Evolutionary conservation across 768 basidiomycete species (phyloP), one percentile per base, ranked within the genome.

Genomic region (Calocybe gangraenosa): DNA sequence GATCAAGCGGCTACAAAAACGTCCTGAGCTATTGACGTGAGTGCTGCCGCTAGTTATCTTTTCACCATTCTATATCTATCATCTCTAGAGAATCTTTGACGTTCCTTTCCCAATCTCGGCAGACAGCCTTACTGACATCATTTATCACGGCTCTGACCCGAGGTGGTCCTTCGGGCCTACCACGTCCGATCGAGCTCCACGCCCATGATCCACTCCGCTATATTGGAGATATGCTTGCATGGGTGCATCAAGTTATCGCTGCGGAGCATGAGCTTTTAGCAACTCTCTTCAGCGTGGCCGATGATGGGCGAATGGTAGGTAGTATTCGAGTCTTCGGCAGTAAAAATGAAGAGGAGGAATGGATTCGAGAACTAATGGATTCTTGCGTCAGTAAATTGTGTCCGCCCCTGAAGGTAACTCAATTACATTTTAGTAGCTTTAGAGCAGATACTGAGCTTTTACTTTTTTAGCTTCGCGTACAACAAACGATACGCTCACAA

Each of bases 171-270:
- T 85, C 82, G 32, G 91, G 87, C 33, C 69, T 87, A 6, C 91
- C 94, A 9, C 79, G 94, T 4, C 92, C 95, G 0, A 98, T 99
- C 50, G 96, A 98, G 61, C 73, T 99, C 2, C 96, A 99, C 58
- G 96, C 96, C 0, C 96, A 99, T 56, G 96, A 99, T 61, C 95
- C 96, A 0, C 76, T 92, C 53, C 82, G 95, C 23, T 99, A 99
- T 60, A 82, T 95, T 11, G 96, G 96, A 11, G 95, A 98, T 65
- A 98, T 98, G 90, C 81, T 98, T 7, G 95, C 94, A 0, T 97
- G 95, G 95, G 84, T 97, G 0, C 95, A 99, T 64, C 95, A 98
- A 51, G 79, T 87, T 0, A 92, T 96, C 49, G 96, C 96, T 0
- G 88, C 88, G 1, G 96, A 99, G 58, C 84, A 84, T 35, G 96